These are phyloP conservation scores for Thielaviopsis cerberus DNA, from an alignment of 2,329 filamentous ascomycete species.

Conservation along the genomic window DNA sequence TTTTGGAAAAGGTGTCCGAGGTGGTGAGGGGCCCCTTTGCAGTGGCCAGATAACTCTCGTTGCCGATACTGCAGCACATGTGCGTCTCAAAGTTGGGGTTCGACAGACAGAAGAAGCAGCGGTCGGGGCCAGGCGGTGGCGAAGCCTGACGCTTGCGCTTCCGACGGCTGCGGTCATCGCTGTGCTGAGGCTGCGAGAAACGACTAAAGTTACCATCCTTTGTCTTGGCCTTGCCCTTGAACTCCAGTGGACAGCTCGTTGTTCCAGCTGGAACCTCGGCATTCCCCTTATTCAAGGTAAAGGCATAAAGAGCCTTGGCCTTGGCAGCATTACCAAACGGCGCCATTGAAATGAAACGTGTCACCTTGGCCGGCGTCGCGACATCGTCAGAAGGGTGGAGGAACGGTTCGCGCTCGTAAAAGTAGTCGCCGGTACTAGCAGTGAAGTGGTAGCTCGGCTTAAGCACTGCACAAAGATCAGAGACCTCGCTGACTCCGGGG, in stretches of 20 bases:
- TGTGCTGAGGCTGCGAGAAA: slow-evolving; percentile 20
- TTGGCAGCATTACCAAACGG: slow-evolving; percentile 57
- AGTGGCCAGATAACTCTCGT: slow-evolving; percentile 73
- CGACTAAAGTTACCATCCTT: slow-evolving; percentile 2
- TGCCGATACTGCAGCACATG: slow-evolving; percentile 75
- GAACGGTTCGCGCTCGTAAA: slow-evolving; percentile 87
- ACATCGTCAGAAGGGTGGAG: slow-evolving; percentile 44
- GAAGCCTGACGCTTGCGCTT: slow-evolving; percentile 28
- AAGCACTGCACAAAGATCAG: slow-evolving; percentile 58
- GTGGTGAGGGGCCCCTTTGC: slow-evolving; percentile 78
- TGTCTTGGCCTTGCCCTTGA: not conserved
- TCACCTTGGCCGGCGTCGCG: slow-evolving; percentile 28
- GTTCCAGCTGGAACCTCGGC: slow-evolving; percentile 46
- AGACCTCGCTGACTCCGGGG: slow-evolving; percentile 43
- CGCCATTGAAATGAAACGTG: slow-evolving; percentile 80
- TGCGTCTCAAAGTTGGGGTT: slow-evolving; percentile 71
- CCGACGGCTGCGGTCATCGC: slow-evolving; percentile 25
- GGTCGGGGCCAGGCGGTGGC: slow-evolving; percentile 50
- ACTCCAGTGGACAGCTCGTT: slow-evolving; percentile 58
- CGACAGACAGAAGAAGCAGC: slow-evolving; percentile 90
- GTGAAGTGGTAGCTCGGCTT: slow-evolving; percentile 90
- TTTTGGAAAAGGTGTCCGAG: slow-evolving; percentile 42
- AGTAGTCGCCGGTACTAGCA: slow-evolving; percentile 43
- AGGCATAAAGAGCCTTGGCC: slow-evolving; percentile 66
- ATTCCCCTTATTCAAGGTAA: slow-evolving; percentile 31